These are phyloP conservation scores for Pleoardoris graminearum DNA, from an alignment of 2,329 filamentous ascomycete species.

Conservation along the genomic window DNA sequence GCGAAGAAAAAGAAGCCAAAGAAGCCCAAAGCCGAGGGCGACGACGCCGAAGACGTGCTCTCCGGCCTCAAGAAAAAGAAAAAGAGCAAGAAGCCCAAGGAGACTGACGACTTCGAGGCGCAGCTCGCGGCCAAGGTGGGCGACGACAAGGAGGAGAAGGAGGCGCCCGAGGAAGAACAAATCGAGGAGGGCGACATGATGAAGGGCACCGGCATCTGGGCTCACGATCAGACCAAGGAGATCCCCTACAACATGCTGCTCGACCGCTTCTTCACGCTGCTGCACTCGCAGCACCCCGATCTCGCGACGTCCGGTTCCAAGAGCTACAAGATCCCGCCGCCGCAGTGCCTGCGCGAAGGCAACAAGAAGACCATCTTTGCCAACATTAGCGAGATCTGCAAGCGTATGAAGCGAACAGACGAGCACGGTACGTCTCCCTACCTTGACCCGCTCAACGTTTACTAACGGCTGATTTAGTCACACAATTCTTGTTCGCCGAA, in stretches of 20 bases:
- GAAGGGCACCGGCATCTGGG: slow-evolving; percentile 87
- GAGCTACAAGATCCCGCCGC: slow-evolving; percentile 98
- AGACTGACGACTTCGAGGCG: slow-evolving; percentile 63
- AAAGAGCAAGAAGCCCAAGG: slow-evolving; percentile 71
- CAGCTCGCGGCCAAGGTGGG: slow-evolving; percentile 65
- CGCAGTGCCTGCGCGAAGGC: slow-evolving; percentile 98
- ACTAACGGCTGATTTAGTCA: slow-evolving; percentile 58
- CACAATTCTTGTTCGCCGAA: slow-evolving; percentile 95
- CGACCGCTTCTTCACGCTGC: slow-evolving; percentile 88
- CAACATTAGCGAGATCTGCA: slow-evolving; percentile 98
- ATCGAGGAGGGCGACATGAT: slow-evolving; percentile 75
- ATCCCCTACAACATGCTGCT: slow-evolving; percentile 87
- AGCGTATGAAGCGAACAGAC: slow-evolving; percentile 98
- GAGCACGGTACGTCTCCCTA: slow-evolving; percentile 64
- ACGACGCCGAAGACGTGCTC: slow-evolving; percentile 61
- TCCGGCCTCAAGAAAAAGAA: slow-evolving; percentile 83
- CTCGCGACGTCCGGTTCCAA: slow-evolving; percentile 84
- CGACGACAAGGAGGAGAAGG: slow-evolving; percentile 56
- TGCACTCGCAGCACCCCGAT: slow-evolving; percentile 96
- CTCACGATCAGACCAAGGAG: slow-evolving; percentile 73
- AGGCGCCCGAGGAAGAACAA: slow-evolving; percentile 51
- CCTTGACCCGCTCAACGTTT: background rate
- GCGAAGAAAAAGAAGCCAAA: slow-evolving; percentile 92
- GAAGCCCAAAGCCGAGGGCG: slow-evolving; percentile 57
- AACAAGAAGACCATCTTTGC: slow-evolving; percentile 99